Conservation (phyloP, 371 early-diverging fungal genomes). For the Haplosporangium sp. region DNA sequence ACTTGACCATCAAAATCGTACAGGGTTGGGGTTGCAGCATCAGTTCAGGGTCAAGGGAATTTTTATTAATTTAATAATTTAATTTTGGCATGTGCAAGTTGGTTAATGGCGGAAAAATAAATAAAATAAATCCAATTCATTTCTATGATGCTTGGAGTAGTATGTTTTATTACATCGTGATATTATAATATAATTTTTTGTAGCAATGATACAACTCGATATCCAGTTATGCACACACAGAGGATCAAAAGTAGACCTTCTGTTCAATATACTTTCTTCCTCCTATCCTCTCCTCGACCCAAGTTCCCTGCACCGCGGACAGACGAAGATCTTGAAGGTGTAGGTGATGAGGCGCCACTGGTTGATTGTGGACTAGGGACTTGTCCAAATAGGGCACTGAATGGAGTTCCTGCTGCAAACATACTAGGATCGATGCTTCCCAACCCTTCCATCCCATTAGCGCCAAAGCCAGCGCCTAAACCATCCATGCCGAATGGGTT, state of each 20-base stretch:
- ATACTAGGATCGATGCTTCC: slow-evolving; percentile 37
- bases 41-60: slow-evolving; percentile 1
- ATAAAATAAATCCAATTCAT: not conserved
- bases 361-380: slow-evolving; percentile 23
- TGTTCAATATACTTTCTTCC: slow-evolving; percentile 36
- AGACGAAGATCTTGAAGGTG: slow-evolving; percentile 39
- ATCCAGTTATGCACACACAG: not conserved
- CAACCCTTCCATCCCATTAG: slow-evolving; percentile 31
- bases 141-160: not conserved
- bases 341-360: slow-evolving; percentile 16
- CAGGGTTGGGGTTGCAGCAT: slow-evolving; percentile 20
- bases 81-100: not conserved
- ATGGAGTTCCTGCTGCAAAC: slow-evolving; percentile 54
- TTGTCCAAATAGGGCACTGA: slow-evolving; percentile 54
- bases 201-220: not conserved
- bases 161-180: not conserved
- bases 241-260: not conserved
- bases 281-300: slow-evolving; percentile 43
- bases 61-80: not conserved
- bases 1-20: slow-evolving; percentile 7
- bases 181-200: not conserved
- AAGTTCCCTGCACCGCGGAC: slow-evolving; percentile 48
- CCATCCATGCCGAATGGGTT: slow-evolving; percentile 42
- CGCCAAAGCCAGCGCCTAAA: slow-evolving; percentile 26
- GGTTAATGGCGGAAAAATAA: not conserved